Evolutionary conservation across 345 rosid species (phyloP), one percentile per base, ranked within the genome.

Genomic region (Dipteronia dyeriana): DNA sequence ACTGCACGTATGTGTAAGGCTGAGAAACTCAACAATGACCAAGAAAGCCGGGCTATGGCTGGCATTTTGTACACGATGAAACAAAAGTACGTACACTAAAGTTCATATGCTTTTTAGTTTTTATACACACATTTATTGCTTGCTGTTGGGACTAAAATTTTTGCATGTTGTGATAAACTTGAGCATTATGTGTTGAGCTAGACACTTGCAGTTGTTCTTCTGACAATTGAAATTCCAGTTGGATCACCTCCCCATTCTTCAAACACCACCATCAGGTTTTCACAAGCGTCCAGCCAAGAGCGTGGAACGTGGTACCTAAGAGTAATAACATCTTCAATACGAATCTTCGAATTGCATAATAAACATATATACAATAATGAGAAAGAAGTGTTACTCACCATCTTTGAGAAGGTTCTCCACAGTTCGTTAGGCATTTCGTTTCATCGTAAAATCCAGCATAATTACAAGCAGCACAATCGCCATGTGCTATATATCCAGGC

Each of bases 241-340:
- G 97, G 93, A 74, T 94, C 91, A 72, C 99, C 98, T 53, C 99
- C 99, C 89, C 88, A 91, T 66, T 92, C 97, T 78, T 92, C 97
- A 66, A 92, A 89, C 78, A 91, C 97, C 23, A 91, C 92, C 85
- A 94, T 54, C n/a, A 85, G 69, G 78, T 94, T 94, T 53, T 88
- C 94, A 5, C 82, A 75, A 2, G 90, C 87, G 31, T 86, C 83
- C 53, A 96, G 77, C 98, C 99, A 94, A n/a, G 99, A 92, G 29
- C 86, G 90, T 2, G 98, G 98, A 56, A 94, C 84, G 79, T 94
- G 99, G 80, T 96, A 96, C 95, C 98, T 92, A 80, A 64, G 78
- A 84, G 39, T 26, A 16, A 64, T 20, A 16, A 64, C 23, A 22
- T 11, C 20, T 17, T 59, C 11, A 31, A 7, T 39, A 64, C 4